These are phyloP conservation scores for Penicillium sp. DNA, from an alignment of 2,329 filamentous ascomycete genomes.

Conservation along the genomic window DNA sequence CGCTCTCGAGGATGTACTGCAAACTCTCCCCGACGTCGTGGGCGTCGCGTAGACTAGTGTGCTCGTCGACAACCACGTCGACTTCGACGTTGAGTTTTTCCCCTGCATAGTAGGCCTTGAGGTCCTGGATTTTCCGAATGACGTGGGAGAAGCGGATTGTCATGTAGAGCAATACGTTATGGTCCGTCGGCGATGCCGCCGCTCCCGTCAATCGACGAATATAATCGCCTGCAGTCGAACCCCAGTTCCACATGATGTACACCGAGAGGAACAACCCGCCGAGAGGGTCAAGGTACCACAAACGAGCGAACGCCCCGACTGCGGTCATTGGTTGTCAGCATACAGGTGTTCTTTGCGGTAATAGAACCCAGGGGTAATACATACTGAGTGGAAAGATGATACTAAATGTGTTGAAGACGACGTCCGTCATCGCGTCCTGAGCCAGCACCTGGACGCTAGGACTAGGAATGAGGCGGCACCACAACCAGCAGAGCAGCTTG, in stretches of 20 bases:
- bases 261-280: slow-evolving; percentile 59
- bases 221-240: slow-evolving; percentile 57
- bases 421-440: slow-evolving; percentile 66
- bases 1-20: slow-evolving; percentile 58
- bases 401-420: slow-evolving; percentile 85
- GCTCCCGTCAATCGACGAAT: slow-evolving; percentile 60
- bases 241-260: slow-evolving; percentile 59
- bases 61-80: slow-evolving; percentile 57
- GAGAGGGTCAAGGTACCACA: slow-evolving; percentile 59
- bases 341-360: neutral
- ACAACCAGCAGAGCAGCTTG: slow-evolving; percentile 78
- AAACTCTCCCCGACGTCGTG: slow-evolving; percentile 59
- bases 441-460: slow-evolving; percentile 77
- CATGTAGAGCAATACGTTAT: slow-evolving; percentile 81
- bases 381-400: slow-evolving; percentile 73
- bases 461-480: slow-evolving; percentile 81
- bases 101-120: slow-evolving; percentile 60
- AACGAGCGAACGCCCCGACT: slow-evolving; percentile 37
- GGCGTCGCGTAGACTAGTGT: slow-evolving; percentile 52
- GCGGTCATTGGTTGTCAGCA: neutral
- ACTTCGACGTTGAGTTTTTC: slow-evolving; percentile 61
- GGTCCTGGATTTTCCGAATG: slow-evolving; percentile 63
- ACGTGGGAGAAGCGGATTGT: slow-evolving; percentile 90
- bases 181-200: slow-evolving; percentile 54
- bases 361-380: neutral